These are phyloP conservation scores for Cichorium intybus DNA, from an alignment of 140 eudicot species.

Conservation along the genomic window DNA sequence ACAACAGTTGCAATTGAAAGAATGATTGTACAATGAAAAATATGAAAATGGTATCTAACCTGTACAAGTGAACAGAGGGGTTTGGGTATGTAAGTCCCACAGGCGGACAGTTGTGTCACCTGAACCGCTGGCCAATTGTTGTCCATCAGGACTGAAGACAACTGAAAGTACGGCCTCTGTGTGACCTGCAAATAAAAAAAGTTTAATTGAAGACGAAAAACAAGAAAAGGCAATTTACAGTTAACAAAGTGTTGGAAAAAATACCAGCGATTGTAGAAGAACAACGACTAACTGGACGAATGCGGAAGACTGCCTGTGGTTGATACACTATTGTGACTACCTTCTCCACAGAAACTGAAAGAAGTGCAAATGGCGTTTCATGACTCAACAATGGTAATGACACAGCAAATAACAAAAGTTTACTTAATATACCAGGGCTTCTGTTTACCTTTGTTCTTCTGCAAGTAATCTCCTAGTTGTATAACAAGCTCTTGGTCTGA, in stretches of 20 bases:
- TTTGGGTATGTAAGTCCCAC: conserved; percentile 95
- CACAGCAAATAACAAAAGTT: not conserved
- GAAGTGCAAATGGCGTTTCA: not conserved
- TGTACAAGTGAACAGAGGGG: conserved; percentile 88
- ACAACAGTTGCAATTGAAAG: not conserved
- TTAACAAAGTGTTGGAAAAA: not conserved
- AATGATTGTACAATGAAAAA: too few relatives aligned
- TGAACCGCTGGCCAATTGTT: conserved; percentile 94
- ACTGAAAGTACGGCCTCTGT: conserved; percentile 97
- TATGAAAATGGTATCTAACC: conserved; percentile 38
- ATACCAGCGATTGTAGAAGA: conserved; percentile 96
- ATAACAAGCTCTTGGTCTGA: conserved; percentile 87
- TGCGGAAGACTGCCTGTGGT: conserved; percentile 93
- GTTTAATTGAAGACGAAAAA: not conserved
- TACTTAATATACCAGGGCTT: not conserved
- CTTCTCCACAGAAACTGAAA: conserved; percentile 98
- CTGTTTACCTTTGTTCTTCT: conserved; percentile 64
- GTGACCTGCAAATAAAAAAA: conserved; percentile 57
- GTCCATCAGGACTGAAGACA: conserved; percentile 95
- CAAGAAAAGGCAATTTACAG: not conserved
- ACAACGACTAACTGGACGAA: conserved; percentile 94
- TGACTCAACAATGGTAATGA: not conserved
- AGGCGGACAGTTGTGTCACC: conserved; percentile 96
- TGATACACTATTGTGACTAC: conserved; percentile 87
- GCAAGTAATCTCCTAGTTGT: conserved; percentile 70